phyloP scores from a whole-genome alignment of 2,329 filamentous ascomycete genomes.

The Bisporella sp. region DNA sequence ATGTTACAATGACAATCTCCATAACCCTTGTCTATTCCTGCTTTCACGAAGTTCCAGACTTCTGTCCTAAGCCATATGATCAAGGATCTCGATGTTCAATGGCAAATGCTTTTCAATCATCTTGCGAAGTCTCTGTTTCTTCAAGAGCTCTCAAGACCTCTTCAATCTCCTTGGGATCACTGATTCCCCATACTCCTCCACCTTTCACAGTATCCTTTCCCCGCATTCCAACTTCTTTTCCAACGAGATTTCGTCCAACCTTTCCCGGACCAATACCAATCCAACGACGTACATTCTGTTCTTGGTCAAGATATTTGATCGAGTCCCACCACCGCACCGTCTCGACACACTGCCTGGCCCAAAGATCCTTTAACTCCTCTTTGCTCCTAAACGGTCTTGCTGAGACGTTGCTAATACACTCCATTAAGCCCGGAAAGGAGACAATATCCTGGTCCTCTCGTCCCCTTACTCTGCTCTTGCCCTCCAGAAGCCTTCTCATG shows the following conservation, averaged over 20 bases:
- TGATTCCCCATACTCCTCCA: slow-evolving; percentile 89
- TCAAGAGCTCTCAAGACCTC: slow-evolving; percentile 59
- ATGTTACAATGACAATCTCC: neutral
- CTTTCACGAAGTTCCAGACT: too few relatives aligned
- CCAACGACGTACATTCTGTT: slow-evolving; percentile 75
- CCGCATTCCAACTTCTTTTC: slow-evolving; percentile 88
- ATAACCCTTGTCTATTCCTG: neutral
- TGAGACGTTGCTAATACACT: slow-evolving; percentile 81
- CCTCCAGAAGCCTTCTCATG: slow-evolving; percentile 62
- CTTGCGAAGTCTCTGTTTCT: slow-evolving; percentile 44
- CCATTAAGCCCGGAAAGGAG: slow-evolving; percentile 66
- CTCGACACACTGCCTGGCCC: slow-evolving; percentile 79
- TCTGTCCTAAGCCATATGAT: too few relatives aligned
- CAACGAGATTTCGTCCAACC: slow-evolving; percentile 86
- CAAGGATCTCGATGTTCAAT: too few relatives aligned
- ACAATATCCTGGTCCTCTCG: slow-evolving; percentile 57
- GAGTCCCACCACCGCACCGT: slow-evolving; percentile 94
- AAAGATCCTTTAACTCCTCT: slow-evolving; percentile 68
- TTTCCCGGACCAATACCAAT: slow-evolving; percentile 91
- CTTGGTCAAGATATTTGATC: slow-evolving; percentile 80
- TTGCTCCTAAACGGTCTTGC: slow-evolving; percentile 69
- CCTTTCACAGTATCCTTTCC: slow-evolving; percentile 73
- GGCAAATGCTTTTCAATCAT: neutral
- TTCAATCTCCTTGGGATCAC: slow-evolving; percentile 69
- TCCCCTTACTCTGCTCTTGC: slow-evolving; percentile 46